phyloP scores from a whole-genome alignment of 192 early-diverging fungal species.

The Funneliformis geosporum region DNA sequence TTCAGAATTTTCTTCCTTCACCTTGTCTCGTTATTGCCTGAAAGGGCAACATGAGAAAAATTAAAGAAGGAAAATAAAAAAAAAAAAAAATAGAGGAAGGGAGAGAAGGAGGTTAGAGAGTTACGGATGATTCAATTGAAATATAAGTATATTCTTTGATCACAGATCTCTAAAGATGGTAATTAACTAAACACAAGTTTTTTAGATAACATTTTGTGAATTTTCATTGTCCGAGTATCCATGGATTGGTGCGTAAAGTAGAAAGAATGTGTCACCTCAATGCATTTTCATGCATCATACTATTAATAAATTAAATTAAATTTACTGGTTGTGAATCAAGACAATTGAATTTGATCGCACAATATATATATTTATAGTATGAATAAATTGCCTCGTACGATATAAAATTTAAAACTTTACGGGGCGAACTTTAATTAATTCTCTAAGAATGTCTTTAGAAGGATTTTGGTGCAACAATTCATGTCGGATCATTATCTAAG shows the following conservation, averaged over 20 bases:
- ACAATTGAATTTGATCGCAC: background rate
- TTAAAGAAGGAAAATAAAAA: background rate
- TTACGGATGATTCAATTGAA: background rate
- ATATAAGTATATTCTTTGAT: background rate
- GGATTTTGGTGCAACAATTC: background rate
- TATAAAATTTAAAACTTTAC: background rate
- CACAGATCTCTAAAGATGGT: background rate
- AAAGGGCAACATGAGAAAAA: background rate
- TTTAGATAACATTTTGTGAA: background rate
- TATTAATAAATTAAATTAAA: background rate
- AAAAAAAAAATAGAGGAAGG: background rate
- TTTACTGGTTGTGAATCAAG: background rate
- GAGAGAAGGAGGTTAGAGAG: background rate
- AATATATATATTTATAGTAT: background rate
- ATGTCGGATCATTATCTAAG: background rate
- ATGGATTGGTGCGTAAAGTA: background rate
- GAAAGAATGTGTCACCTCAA: background rate
- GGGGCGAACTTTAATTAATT: background rate
- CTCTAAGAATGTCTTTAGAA: background rate
- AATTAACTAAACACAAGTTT: background rate
- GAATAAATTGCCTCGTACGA: background rate
- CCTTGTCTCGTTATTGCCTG: background rate
- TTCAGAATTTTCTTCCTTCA: background rate
- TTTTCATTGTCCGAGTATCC: background rate
- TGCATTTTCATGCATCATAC: background rate